Evolutionary conservation across 257 asterid species (phyloP), one percentile per base, ranked within the genome.

Genomic region (Solanum bulbocastanum): DNA sequence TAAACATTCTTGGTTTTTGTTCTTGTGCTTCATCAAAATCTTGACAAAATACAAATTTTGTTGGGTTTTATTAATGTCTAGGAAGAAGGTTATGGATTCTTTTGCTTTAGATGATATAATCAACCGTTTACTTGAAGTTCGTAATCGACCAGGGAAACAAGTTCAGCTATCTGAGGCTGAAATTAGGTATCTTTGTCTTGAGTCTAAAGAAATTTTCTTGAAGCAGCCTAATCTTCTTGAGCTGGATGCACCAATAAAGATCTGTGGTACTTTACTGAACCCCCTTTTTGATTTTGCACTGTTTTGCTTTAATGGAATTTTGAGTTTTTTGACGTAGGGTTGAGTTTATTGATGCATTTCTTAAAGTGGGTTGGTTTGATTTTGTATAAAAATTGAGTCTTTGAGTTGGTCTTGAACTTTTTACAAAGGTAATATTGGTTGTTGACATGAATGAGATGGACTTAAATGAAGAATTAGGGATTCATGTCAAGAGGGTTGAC

Each of bases 211-310:
- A 84, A 94, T 96, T 89, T 93, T 96, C 90, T 39, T 96, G 91
- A 90, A 88, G 16, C 98, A 95, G 90, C 98, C 98, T 49, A 96
- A 95, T 93, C 99, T 95, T 75, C 98, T 96, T 78, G 98, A 96
- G 89, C 95, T 96, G n/a, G 97, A 94, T 76, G 98, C 99, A 20
- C 99, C 99, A 52, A 93, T 96, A 91, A 96, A 94, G 98, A 96
- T 96, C 89, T 95, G 97, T 62, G 99, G 99, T 95, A 88, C 23
- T n/a, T 10, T 62, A 82, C 85, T 83, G 68, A 30, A 10, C 3
- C n/a, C 52, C 35, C 60, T 36, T 32, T 71, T 10, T 72, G 15
- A 56, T 40, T 25, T 25, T 85, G 16, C 3, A 10, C 49, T 83
- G 25, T 37, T 9, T 65, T 35, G 39, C 72, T 49, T 86, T n/a